Percentiles rank a stretch among this genome's conserved stretches.
Evolutionary conservation across 2,329 filamentous ascomycete species (phyloP).

Genomic region (Colletotrichum truncatum): DNA sequence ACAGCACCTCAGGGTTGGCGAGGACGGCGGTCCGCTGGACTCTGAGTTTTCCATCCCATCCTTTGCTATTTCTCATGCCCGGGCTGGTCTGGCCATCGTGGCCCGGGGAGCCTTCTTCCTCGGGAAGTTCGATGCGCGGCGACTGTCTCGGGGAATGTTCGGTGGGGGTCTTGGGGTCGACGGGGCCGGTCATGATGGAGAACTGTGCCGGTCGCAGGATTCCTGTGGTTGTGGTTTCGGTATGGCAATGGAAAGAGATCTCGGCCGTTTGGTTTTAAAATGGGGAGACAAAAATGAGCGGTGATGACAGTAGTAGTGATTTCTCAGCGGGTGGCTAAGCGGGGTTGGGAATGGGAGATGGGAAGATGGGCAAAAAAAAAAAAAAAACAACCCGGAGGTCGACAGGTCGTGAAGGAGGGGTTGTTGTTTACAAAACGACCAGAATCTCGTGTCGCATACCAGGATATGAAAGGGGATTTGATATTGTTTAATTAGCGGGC

Average conservation of each 20-base stretch:
- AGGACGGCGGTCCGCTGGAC: constrained; percentile 76
- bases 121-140: constrained; percentile 59
- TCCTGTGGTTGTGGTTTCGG: not conserved
- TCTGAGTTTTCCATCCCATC: constrained; percentile 87
- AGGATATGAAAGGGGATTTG: not conserved
- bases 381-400: not conserved
- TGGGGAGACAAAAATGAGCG: not conserved
- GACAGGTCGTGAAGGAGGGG: constrained; percentile 10
- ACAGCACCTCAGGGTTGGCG: constrained; percentile 82
- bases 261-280: not conserved
- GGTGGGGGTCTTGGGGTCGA: constrained; percentile 46
- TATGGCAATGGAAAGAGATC: no score
- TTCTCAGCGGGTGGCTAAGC: constrained; percentile 13
- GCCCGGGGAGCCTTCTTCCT: constrained; percentile 46
- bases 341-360: not conserved
- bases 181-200: constrained; percentile 50
- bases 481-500: not conserved
- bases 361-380: not conserved
- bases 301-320: not conserved
- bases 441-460: constrained; percentile 14
- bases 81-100: constrained; percentile 55
- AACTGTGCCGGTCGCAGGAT: not conserved
- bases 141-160: constrained; percentile 34
- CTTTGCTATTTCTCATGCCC: constrained; percentile 67
- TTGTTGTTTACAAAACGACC: not conserved